Evolutionary conservation across 208 protist genomes (phyloP).

Genomic region (Lotmaria passim): DNA sequence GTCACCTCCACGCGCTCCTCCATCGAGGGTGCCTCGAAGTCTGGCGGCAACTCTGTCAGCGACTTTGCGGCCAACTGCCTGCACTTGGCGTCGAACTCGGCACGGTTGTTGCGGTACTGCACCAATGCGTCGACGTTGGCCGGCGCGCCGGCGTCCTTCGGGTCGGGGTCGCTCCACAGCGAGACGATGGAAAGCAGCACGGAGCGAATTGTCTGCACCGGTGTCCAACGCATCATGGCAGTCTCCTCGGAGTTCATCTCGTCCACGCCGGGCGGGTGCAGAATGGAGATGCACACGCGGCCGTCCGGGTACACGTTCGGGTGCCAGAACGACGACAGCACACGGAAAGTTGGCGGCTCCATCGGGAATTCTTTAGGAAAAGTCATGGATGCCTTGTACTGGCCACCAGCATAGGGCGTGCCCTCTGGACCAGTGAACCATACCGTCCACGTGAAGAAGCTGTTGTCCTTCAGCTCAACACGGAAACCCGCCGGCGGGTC

Average conservation of each 20-base stretch:
- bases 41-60: constrained; percentile 82
- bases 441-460: constrained; percentile 93
- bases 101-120: constrained; percentile 81
- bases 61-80: constrained; percentile 85
- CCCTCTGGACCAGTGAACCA: constrained; percentile 90
- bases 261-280: constrained; percentile 97
- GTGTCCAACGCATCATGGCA: constrained; percentile 96
- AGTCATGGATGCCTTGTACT: constrained; percentile 91
- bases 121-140: constrained; percentile 96
- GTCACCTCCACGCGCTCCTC: constrained; percentile 64
- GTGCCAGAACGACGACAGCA: constrained; percentile 97
- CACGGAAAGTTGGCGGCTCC: constrained; percentile 94
- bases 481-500: constrained; percentile 93
- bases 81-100: constrained; percentile 66
- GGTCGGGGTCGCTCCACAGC: constrained; percentile 94
- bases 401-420: constrained; percentile 87
- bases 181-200: constrained; percentile 95
- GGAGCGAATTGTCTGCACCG: constrained; percentile 95
- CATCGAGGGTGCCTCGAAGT: constrained; percentile 78
- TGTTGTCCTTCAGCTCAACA: constrained; percentile 83
- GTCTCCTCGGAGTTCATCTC: constrained; percentile 90
- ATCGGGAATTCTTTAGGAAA: constrained; percentile 98
- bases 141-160: constrained; percentile 90
- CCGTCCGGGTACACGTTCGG: constrained; percentile 97
- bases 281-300: constrained; percentile 98